phyloP scores from a whole-genome alignment of 2,329 filamentous ascomycete genomes.

The Graphilbum sp. region DNA sequence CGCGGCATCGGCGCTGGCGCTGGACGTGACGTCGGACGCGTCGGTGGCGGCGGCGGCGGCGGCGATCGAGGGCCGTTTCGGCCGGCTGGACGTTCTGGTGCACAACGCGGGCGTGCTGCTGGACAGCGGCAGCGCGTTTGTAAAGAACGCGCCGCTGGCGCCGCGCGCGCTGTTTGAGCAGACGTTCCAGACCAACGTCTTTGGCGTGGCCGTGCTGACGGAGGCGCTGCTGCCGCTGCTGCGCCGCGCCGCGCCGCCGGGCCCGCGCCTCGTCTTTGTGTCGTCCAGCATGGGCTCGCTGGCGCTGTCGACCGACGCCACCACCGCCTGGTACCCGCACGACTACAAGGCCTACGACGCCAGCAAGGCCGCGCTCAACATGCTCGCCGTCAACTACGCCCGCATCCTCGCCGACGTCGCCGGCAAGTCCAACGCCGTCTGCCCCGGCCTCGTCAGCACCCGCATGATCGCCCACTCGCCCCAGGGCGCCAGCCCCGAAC shows the following conservation, averaged over 20 bases:
- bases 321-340: neutral
- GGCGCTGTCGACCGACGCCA: slow-evolving; percentile 6
- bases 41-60: slow-evolving; percentile 21
- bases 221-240: slow-evolving; percentile 16
- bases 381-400: slow-evolving; percentile 11
- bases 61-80: slow-evolving; percentile 14
- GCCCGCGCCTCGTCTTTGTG: slow-evolving; percentile 9
- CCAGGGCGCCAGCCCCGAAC: slow-evolving; percentile 10
- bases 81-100: slow-evolving; percentile 17
- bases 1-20: slow-evolving; percentile 5
- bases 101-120: slow-evolving; percentile 16
- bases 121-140: neutral
- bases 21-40: slow-evolving; percentile 11
- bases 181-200: slow-evolving; percentile 17
- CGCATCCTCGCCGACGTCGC: slow-evolving; percentile 14
- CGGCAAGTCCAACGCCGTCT: slow-evolving; percentile 17
- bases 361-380: slow-evolving; percentile 13
- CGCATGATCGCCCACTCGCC: slow-evolving; percentile 9
- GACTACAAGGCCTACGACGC: slow-evolving; percentile 8
- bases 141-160: neutral
- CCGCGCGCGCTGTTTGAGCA: slow-evolving; percentile 1
- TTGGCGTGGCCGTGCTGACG: slow-evolving; percentile 13
- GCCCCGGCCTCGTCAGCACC: slow-evolving; percentile 18
- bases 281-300: slow-evolving; percentile 10
- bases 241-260: slow-evolving; percentile 10